Evolutionary conservation across 2,329 filamentous ascomycete species (phyloP), one percentile per base, ranked within the genome.

Genomic region (Colletotrichum sp.): DNA sequence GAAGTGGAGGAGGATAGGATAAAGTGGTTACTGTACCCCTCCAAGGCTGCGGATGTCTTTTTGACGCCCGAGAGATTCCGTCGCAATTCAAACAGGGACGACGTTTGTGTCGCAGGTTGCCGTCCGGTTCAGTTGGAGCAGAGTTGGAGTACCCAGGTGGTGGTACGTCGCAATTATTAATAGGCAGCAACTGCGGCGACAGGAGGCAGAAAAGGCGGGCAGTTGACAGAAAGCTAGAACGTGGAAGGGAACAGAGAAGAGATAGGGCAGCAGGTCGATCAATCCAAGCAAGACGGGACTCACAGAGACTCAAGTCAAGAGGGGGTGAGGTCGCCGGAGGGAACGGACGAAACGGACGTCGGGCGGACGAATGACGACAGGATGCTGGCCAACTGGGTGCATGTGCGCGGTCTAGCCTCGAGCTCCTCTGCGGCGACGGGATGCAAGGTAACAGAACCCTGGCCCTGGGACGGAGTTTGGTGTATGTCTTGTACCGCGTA

Each of bases 281-380:
- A 57, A 32, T 30, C 43, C 43, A 52, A 52, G 43, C 43, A 52
- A 13, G 43, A 52, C 43, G 14, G 7, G 16, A 43, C 16, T 18
- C 36, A 18, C 39, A 21, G 43, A 52, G 43, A 52, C 2, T 52
- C 43, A 21, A 21, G 43, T 52, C 60, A 55, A 72, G 57, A 68
- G 63, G 32, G 60, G 72, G 32, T 57, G 43, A 72, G 59, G 73
- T 75, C 73, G 64, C 30, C 63, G 73, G 73, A 75, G 63, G 63
- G 73, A 72, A 75, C 73, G 69, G 73, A 73, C 73, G 73, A 75
- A 75, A 72, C 69, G 73, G 68, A 63, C 34, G 57, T 48, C 16
- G 55, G 57, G 43, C 64, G 64, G 73, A 69, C 57, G 64, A 75
- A 75, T 75, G 70, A 75, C 73, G 73, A 71, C 64, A 73, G 28